These are phyloP conservation scores for Aspergillus hortae DNA, from an alignment of 2,329 filamentous ascomycete genomes.

Conservation along the genomic window DNA sequence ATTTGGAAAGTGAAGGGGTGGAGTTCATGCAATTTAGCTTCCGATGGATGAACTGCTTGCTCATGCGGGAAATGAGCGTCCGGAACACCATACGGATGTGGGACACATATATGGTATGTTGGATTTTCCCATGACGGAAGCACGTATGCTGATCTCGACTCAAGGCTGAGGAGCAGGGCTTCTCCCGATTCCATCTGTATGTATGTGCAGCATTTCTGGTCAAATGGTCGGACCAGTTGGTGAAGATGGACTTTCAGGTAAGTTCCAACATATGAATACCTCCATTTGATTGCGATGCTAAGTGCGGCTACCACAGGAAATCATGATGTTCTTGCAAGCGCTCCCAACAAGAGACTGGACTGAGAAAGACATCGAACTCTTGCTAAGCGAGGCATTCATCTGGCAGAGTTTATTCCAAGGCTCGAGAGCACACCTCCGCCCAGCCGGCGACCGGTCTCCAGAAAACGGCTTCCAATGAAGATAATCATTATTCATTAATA, in stretches of 20 bases:
- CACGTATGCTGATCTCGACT: constrained; percentile 13
- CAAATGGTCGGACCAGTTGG: constrained; percentile 93
- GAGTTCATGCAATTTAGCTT: constrained; percentile 99
- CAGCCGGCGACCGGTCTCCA: constrained; percentile 31
- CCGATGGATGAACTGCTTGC: constrained; percentile 97
- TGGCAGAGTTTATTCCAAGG: constrained; percentile 98
- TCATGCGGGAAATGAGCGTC: constrained; percentile 97
- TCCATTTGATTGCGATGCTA: no score
- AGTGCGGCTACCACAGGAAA: constrained; percentile 58
- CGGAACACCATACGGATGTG: constrained; percentile 98
- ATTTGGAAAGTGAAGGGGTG: constrained; percentile 84
- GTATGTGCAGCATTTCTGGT: constrained; percentile 97
- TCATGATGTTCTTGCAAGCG: constrained; percentile 99
- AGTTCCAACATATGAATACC: constrained; percentile 7
- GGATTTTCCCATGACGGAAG: neutral
- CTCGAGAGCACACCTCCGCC: constrained; percentile 76
- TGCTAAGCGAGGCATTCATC: constrained; percentile 95
- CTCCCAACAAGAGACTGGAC: constrained; percentile 92
- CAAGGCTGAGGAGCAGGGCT: constrained; percentile 95
- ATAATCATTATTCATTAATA: constrained; percentile 31
- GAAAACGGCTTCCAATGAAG: constrained; percentile 34
- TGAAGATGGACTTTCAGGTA: constrained; percentile 88
- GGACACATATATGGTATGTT: constrained; percentile 90
- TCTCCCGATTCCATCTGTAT: constrained; percentile 97
- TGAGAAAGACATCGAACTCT: constrained; percentile 93